Percentiles rank a stretch among this genome's conserved stretches.
Conservation (phyloP, 2,329 filamentous ascomycete genomes). For the Colletotrichum theobromicola region DNA sequence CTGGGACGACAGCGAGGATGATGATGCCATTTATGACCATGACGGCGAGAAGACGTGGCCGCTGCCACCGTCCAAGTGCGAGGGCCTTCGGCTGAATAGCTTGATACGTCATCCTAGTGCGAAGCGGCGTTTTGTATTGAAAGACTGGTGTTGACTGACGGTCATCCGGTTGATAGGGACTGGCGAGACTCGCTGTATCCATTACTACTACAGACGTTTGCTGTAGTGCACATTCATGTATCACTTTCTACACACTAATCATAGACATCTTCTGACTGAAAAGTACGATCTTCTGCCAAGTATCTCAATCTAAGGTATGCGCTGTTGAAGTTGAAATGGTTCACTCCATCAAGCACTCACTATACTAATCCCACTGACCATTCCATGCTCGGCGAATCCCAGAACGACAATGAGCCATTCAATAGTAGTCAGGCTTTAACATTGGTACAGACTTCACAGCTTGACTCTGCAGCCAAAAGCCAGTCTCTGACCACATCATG, state of each 20-base stretch:
- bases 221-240: background rate
- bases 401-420: rapidly evolving
- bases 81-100: background rate
- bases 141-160: background rate
- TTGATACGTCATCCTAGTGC: background rate
- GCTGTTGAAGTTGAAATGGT: background rate
- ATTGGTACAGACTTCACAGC: background rate
- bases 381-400: background rate
- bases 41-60: background rate
- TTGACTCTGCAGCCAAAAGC: background rate
- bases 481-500: background rate
- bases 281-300: background rate
- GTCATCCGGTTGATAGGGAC: too few relatives aligned
- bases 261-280: background rate
- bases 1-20: background rate
- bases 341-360: background rate
- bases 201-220: background rate
- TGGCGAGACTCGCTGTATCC: background rate
- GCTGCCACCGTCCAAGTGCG: background rate
- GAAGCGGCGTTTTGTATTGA: background rate
- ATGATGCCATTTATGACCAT: background rate
- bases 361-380: background rate
- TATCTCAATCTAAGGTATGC: background rate
- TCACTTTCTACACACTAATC: background rate
- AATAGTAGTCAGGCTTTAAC: background rate